phyloP scores from a whole-genome alignment of 306 rosid genomes.

The Hippophae tibetana region DNA sequence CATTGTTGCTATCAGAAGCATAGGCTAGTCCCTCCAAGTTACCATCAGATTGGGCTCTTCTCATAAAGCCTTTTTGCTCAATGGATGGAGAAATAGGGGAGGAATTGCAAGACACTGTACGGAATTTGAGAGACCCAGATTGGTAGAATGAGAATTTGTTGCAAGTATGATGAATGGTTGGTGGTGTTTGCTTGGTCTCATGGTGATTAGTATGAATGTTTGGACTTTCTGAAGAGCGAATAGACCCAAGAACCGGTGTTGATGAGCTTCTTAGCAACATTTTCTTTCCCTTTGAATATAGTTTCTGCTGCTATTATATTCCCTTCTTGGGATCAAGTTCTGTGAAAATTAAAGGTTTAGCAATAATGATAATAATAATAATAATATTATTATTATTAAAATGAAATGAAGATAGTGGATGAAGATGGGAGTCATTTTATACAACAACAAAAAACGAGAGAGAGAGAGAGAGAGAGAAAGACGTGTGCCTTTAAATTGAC shows the following conservation, averaged over 20 bases:
- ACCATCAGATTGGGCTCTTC: slow-evolving; percentile 80
- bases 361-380: too few species aligned
- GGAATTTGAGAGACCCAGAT: slow-evolving; percentile 24
- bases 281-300: slow-evolving; percentile 7
- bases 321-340: not conserved
- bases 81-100: slow-evolving; percentile 74
- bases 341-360: slow-evolving; percentile 2
- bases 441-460: too few species aligned
- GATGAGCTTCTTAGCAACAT: slow-evolving; percentile 89
- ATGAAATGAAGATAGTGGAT: too few species aligned
- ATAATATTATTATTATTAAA: too few species aligned
- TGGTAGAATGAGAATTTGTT: slow-evolving; percentile 31
- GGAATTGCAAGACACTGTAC: slow-evolving; percentile 36
- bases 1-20: slow-evolving; percentile 25
- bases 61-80: slow-evolving; percentile 40
- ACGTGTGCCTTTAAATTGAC: too few species aligned
- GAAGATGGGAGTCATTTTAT: too few species aligned
- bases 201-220: slow-evolving; percentile 19
- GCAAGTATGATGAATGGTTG: slow-evolving; percentile 23
- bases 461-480: too few species aligned
- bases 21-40: slow-evolving; percentile 49
- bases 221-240: slow-evolving; percentile 45
- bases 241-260: slow-evolving; percentile 82
- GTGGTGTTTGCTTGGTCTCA: slow-evolving; percentile 23
- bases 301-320: not conserved